Evolutionary conservation across 495 filamentous ascomycete species (phyloP).

Genomic region (Aspergillus incahuasiensis): DNA sequence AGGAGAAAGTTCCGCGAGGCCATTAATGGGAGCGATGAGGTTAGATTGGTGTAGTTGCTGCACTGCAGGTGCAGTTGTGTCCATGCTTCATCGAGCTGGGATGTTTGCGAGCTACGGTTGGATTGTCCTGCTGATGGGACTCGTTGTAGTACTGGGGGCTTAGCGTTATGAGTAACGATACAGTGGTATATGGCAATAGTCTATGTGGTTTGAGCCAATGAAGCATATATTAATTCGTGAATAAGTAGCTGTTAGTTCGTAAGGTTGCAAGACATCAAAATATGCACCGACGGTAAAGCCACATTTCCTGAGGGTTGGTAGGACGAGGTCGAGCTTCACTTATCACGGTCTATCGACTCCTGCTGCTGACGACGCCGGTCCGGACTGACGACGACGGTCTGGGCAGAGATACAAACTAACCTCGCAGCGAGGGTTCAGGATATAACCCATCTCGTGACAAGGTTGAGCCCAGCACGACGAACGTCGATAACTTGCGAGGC

Average conservation of each 20-base stretch:
- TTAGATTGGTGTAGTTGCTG: constrained; percentile 15
- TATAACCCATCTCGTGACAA: not conserved
- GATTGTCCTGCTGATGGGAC: not conserved
- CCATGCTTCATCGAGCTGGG: too few species aligned
- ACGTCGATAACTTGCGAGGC: not conserved
- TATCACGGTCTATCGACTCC: not conserved
- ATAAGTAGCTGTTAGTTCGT: not conserved
- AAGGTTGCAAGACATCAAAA: not conserved
- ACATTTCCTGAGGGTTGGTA: not conserved
- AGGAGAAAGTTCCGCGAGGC: constrained; percentile 19
- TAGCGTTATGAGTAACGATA: constrained; percentile 4
- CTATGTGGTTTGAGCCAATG: not conserved
- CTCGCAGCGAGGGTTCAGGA: not conserved
- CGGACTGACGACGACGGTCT: not conserved
- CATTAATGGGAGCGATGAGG: constrained; percentile 35
- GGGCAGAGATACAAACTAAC: not conserved
- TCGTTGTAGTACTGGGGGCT: not conserved
- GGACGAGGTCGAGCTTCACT: not conserved
- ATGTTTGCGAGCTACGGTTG: not conserved
- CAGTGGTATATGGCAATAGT: not conserved
- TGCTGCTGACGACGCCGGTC: not conserved
- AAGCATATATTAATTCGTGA: not conserved
- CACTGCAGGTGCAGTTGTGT: not conserved
- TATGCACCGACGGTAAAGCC: not conserved
- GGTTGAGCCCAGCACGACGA: not conserved